phyloP scores from a whole-genome alignment of 164 flowering plant species.

The Vitis rupestris region DNA sequence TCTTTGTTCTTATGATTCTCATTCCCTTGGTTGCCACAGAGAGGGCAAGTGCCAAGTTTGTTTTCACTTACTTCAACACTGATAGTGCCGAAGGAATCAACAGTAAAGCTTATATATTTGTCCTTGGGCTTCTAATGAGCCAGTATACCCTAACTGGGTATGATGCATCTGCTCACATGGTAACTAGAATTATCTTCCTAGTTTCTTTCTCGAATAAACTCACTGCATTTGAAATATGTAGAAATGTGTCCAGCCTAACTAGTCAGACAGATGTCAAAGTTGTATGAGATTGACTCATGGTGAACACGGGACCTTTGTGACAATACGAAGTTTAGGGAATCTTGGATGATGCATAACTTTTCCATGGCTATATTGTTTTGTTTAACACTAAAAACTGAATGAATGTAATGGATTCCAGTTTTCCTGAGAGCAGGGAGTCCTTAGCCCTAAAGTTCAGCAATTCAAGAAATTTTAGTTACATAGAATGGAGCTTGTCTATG shows the following conservation, averaged over 20 bases:
- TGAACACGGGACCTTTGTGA: not conserved
- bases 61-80: constrained; percentile 88
- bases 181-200: constrained; percentile 23
- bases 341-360: not conserved
- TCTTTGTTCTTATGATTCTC: constrained; percentile 79
- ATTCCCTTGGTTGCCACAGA: constrained; percentile 77
- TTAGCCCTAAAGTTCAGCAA: not conserved
- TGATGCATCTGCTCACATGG: constrained; percentile 99
- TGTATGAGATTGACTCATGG: too few species aligned
- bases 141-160: constrained; percentile 92
- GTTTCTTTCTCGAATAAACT: not conserved
- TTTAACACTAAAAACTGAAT: not conserved
- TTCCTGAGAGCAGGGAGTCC: not conserved
- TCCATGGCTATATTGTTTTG: not conserved
- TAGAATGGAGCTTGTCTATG: too few species aligned
- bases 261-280: too few species aligned
- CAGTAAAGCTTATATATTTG: constrained; percentile 70
- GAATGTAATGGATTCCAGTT: not conserved
- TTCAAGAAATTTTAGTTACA: too few species aligned
- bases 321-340: not conserved
- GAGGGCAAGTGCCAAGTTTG: constrained; percentile 76
- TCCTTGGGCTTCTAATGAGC: constrained; percentile 89
- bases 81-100: constrained; percentile 77
- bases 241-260: not conserved
- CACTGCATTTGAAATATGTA: not conserved